Base-by-base conservation (phyloP, 257 asterid genomes). In the Solanum microdontum region DNA sequence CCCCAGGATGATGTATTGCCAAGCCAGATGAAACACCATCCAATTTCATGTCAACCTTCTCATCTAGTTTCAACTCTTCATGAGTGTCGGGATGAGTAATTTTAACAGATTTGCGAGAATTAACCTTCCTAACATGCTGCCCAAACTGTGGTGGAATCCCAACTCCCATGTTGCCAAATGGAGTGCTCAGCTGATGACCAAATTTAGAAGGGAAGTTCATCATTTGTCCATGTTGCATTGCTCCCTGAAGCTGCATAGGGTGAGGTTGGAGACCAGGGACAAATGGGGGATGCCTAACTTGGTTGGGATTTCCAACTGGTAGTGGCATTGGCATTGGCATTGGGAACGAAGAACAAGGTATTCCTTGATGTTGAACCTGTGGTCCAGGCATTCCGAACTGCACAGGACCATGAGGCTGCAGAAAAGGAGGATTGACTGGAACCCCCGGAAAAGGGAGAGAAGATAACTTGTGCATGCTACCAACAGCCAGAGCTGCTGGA, bases 11-110 rank as follows among this genome's bases (percentile, higher is more conserved):
- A 66, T 90, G 88, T 86, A 89, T 36, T 11, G 58, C 68, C 43
- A 86, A 76, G 75, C 82, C 77, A 32, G 79, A 82, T 26, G 88
- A 79, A 34, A 70, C 84, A 77, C 69, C 24, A 36, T 87, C 91
- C 76, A 58, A 1, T 34, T 84, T 85, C 76, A 58, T 43, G 60
- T 88, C 88, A 64, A 33, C 84, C 68, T 77, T 70, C 70, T 88
- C 87, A 69, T 88, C 90, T 60, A 90, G 87, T 60, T 77, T 90
- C 40, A 90, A 43, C 86, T 90, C 92, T 72, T 90, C 89, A 28
- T 83, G 72, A 77, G 92, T 90, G 12, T 90, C 87, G 8, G 92
- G 92, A 84, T 90, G 90, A 86, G 92, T 88, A 32, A 90, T 90
- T 87, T 90, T 90, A 55, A 90, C 89, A 82, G 89, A 66, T 83